These are phyloP conservation scores for Cyberlindnera sargentensis DNA, from an alignment of 805 yeast species.

Conservation along the genomic window DNA sequence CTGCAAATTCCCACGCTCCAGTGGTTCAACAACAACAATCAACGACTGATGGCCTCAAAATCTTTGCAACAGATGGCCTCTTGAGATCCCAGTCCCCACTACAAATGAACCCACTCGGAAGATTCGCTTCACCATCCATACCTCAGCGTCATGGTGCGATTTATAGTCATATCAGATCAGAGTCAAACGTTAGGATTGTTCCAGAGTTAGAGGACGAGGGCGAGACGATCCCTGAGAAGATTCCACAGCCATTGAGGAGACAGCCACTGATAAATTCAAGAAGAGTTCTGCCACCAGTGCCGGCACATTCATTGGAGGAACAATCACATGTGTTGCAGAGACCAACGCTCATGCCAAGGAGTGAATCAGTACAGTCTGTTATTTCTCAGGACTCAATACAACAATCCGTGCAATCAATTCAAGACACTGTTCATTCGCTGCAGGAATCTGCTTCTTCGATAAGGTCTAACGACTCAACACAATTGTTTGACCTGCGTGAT, in stretches of 20 bases:
- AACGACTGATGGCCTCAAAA: conserved; percentile 1
- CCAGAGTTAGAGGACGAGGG: not conserved
- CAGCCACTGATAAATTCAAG: not conserved
- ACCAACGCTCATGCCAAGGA: too few relatives aligned
- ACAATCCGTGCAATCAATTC: not conserved
- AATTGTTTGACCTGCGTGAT: conserved; percentile 15
- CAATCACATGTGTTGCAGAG: too few relatives aligned
- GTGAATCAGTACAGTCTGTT: too few relatives aligned
- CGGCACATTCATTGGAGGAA: too few relatives aligned
- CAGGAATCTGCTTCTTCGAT: not conserved
- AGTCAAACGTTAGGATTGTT: not conserved
- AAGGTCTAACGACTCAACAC: conserved; percentile 7
- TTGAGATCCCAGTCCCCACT: not conserved
- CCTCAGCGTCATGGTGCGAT: not conserved
- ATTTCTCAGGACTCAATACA: not conserved
- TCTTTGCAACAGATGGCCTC: not conserved
- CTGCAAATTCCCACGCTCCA: not conserved
- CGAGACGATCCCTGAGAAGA: not conserved
- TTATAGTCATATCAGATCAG: not conserved
- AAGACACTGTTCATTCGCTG: not conserved
- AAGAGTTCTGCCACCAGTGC: too few relatives aligned
- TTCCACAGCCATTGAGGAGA: not conserved
- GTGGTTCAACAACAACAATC: not conserved
- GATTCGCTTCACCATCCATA: conserved; percentile 3
- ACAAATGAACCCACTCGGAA: conserved; percentile 3